These are phyloP conservation scores for Bonnemaisonia californica DNA, from an alignment of 31 red algal species.

Conservation along the genomic window DNA sequence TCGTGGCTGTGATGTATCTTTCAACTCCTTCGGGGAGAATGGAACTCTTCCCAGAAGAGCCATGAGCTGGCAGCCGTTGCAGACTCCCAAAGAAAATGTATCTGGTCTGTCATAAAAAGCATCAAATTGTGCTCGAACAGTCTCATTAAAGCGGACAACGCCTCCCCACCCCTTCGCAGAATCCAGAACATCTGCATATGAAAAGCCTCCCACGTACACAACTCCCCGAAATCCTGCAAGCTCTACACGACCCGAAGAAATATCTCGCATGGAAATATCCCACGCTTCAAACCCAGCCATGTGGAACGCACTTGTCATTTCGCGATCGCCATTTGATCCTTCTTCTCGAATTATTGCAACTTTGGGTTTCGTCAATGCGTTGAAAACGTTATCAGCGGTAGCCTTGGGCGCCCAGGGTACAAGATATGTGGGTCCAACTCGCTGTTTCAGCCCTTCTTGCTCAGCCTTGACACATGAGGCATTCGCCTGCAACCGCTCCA, in stretches of 20 bases:
- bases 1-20: constrained; percentile 53
- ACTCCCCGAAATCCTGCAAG: constrained; percentile 85
- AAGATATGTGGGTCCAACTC: constrained; percentile 58
- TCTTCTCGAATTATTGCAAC: constrained; percentile 96
- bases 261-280: constrained; percentile 91
- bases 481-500: constrained; percentile 90
- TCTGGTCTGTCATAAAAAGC: constrained; percentile 74
- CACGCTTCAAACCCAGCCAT: constrained; percentile 92
- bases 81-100: constrained; percentile 98
- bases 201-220: constrained; percentile 98
- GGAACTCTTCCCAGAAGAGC: constrained; percentile 95
- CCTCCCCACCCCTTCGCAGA: constrained; percentile 99
- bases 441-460: constrained; percentile 36
- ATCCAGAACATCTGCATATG: constrained; percentile 98
- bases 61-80: constrained; percentile 99
- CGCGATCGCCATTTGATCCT: constrained; percentile 98
- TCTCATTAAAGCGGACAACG: constrained; percentile 80
- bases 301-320: constrained; percentile 95
- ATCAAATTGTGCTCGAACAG: constrained; percentile 78
- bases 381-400: constrained; percentile 30
- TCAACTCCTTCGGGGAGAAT: constrained; percentile 41
- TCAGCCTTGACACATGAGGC: constrained; percentile 71
- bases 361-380: constrained; percentile 38
- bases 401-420: constrained; percentile 60
- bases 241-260: constrained; percentile 48